These are phyloP conservation scores for Neoascochyta sp. DNA, from an alignment of 2,329 filamentous ascomycete species.

Conservation along the genomic window DNA sequence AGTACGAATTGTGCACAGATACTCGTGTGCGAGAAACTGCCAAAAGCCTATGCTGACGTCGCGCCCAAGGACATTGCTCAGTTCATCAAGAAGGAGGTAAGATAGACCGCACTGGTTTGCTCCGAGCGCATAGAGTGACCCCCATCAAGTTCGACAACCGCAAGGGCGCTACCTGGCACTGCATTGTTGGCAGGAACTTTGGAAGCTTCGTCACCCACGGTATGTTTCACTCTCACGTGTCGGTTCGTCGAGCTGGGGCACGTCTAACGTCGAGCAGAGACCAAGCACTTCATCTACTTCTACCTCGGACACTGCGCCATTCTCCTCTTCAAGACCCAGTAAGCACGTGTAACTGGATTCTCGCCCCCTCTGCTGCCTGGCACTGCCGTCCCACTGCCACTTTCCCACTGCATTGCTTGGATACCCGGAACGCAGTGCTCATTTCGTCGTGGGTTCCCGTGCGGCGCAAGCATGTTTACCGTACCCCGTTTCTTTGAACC, in stretches of 20 bases:
- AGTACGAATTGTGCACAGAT: conserved; percentile 1
- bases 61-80: conserved; percentile 80
- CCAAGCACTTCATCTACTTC: conserved; percentile 99
- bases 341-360: conserved; percentile 13
- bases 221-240: conserved; percentile 43
- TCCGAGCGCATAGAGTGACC: conserved; percentile 11
- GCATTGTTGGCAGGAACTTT: conserved; percentile 97
- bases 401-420: conserved; percentile 1
- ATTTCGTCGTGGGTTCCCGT: conserved; percentile 6
- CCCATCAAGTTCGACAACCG: conserved; percentile 78
- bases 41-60: conserved; percentile 5
- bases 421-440: conserved; percentile 4
- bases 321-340: conserved; percentile 98
- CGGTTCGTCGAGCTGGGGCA: no score
- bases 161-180: conserved; percentile 98
- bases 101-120: conserved; percentile 1
- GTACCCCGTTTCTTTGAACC: not conserved
- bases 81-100: conserved; percentile 88
- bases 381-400: conserved; percentile 3
- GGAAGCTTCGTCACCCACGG: conserved; percentile 98
- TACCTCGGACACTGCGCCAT: conserved; percentile 98
- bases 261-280: conserved; percentile 59
- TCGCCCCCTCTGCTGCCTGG: conserved; percentile 3
- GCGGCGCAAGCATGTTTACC: not conserved
- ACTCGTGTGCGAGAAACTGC: not conserved